These are phyloP conservation scores for Coriolopsis trogii DNA, from an alignment of 1,284 basidiomycete species.

Conservation along the genomic window DNA sequence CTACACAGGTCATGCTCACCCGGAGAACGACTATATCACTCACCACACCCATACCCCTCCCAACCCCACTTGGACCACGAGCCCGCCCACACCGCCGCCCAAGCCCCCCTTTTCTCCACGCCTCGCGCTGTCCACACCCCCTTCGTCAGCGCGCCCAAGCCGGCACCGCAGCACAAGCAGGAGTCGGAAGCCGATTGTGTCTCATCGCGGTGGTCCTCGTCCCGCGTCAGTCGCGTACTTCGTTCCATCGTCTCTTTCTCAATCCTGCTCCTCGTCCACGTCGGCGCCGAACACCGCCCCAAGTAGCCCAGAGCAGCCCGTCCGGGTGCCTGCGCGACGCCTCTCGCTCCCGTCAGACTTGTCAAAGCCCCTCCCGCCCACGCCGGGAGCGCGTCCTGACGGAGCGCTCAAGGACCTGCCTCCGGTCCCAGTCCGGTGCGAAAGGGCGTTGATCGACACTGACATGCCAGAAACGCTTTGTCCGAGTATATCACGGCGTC, in stretches of 20 bases:
- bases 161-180: conserved; percentile 30
- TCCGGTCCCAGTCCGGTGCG: conserved; percentile 11
- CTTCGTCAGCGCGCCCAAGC: conserved; percentile 42
- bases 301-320: neutral
- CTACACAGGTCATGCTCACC: conserved; percentile 3
- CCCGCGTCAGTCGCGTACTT: conserved; percentile 24
- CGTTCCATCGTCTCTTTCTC: conserved; percentile 15
- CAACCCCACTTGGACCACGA: conserved; percentile 52
- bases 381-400: neutral
- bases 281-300: conserved; percentile 1
- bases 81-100: conserved; percentile 55
- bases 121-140: conserved; percentile 55
- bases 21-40: conserved; percentile 10
- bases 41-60: conserved; percentile 31
- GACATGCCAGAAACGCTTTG: conserved; percentile 15
- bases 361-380: conserved; percentile 21
- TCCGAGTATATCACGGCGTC: conserved; percentile 27
- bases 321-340: conserved; percentile 9
- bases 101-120: conserved; percentile 41
- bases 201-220: conserved; percentile 15
- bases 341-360: conserved; percentile 25
- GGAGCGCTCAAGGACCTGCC: conserved; percentile 16
- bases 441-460: conserved; percentile 12
- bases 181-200: conserved; percentile 17
- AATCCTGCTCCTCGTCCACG: conserved; percentile 18